Evolutionary conservation across 2,329 filamentous ascomycete genomes (phyloP), one percentile per base, ranked within the genome.

Genomic region (Hypocreales sp.): DNA sequence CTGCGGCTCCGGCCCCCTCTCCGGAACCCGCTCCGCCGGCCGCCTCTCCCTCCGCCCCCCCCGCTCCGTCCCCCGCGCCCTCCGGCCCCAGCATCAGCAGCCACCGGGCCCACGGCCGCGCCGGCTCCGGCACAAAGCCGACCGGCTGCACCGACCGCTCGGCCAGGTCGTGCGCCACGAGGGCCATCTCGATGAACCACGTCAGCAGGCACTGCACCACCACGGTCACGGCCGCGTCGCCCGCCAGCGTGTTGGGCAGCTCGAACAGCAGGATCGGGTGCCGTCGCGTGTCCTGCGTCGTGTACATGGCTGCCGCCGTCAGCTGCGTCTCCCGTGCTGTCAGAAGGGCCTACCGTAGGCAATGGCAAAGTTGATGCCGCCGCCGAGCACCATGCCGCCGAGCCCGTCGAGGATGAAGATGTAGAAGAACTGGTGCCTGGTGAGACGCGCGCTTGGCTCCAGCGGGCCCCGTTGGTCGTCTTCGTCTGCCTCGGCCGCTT

Each of bases 281-380:
- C 4, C 38, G 33, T 15, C 29, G 22, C 8, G 43, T 44, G 34
- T 58, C 41, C 14, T 52, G 50, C 7, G 47, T 45, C 11, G 52
- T 50, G 45, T 66, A 65, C 57, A 64, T 62, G 32, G 47, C 62
- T 66, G 28, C 7, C 4, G 13, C 7, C 7, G 13, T 15, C n/a
- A 7, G 15, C 9, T 11, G 24, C 7, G 17, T 8, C 11, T 7
- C 14, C 9, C 13, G 6, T 25, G 44, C 10, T 52, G 49, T 44
- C 65, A 64, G 55, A 64, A 61, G 31, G 46, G 61, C 65, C 28
- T 27, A 64, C 61, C 56, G 34, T 64, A 67, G 11, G 60, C 62
- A 31, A 67, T 51, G 24, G 51, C 57, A 40, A 67, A 64, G 44
- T 67, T 67, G 34, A 67, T 58, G 14, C 47, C 60, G 0, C 55